Conservation (phyloP, 441 rosid genomes). For the Francoa sonchifolia region DNA sequence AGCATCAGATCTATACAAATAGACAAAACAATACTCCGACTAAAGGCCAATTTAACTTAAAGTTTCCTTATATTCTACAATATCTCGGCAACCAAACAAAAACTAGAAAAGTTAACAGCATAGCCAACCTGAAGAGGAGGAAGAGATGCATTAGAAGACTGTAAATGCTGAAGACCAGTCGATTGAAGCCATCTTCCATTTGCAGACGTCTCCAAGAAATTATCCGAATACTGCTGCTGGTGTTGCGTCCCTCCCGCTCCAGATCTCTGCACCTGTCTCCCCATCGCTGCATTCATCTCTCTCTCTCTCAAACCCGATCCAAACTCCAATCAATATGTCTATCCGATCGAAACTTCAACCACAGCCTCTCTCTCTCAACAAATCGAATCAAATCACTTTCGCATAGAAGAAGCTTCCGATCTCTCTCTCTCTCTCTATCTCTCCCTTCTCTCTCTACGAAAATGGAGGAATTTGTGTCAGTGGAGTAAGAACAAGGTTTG, state of each 20-base stretch:
- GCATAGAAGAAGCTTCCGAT: too few species aligned
- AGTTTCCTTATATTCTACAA: neutral
- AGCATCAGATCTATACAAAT: conserved; percentile 21
- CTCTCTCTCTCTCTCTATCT: conserved; percentile 4
- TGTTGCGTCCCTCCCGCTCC: conserved; percentile 64
- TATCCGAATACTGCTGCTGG: conserved; percentile 77
- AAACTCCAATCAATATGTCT: conserved; percentile 1
- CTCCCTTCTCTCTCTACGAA: conserved; percentile 11
- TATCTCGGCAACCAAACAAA: conserved; percentile 5
- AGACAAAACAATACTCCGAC: neutral
- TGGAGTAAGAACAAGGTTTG: too few species aligned
- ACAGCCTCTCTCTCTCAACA: neutral
- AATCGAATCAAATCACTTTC: neutral
- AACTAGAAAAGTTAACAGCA: neutral
- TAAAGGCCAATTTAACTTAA: neutral
- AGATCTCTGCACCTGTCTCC: conserved; percentile 69
- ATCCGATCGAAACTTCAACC: conserved; percentile 2
- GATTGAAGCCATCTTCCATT: conserved; percentile 93
- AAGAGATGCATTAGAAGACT: conserved; percentile 32
- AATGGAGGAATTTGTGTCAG: too few species aligned
- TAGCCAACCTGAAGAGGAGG: conserved; percentile 46
- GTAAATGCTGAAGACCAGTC: conserved; percentile 80
- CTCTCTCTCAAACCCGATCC: neutral
- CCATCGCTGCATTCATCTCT: conserved; percentile 66
- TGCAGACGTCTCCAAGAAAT: conserved; percentile 53